These are phyloP conservation scores for Populus tomentosa DNA, from an alignment of 441 rosid genomes.

Conservation along the genomic window DNA sequence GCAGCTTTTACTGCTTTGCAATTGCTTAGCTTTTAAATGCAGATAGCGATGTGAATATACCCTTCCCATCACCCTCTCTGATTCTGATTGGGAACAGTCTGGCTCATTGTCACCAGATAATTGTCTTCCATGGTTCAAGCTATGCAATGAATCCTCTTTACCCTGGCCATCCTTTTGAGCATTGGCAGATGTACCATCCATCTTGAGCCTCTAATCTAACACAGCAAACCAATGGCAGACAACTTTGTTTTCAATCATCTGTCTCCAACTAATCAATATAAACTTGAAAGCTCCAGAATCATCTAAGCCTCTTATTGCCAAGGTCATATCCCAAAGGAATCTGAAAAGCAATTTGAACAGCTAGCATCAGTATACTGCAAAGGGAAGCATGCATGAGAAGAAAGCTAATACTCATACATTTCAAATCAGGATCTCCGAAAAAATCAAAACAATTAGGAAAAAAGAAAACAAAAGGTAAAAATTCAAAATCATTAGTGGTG, in stretches of 20 bases:
- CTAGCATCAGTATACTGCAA: constrained; percentile 16
- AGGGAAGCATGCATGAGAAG: constrained; percentile 3
- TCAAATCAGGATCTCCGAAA: constrained; percentile 12
- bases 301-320: constrained; percentile 4
- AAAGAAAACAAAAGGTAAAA: neutral
- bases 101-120: constrained; percentile 14
- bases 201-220: constrained; percentile 21
- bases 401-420: constrained; percentile 5
- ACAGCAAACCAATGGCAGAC: constrained; percentile 13
- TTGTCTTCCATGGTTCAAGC: constrained; percentile 16
- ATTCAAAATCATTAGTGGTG: neutral
- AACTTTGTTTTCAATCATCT: constrained; percentile 19
- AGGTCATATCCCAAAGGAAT: constrained; percentile 17
- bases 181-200: constrained; percentile 35
- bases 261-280: constrained; percentile 12
- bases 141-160: constrained; percentile 32
- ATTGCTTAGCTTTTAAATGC: constrained; percentile 37
- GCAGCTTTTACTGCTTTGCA: constrained; percentile 34
- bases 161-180: constrained; percentile 29
- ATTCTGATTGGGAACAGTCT: constrained; percentile 23
- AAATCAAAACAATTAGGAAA: neutral
- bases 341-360: constrained; percentile 28
- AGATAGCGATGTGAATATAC: constrained; percentile 31
- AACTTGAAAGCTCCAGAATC: constrained; percentile 1
- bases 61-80: constrained; percentile 31